Percentiles rank a stretch among this genome's conserved stretches.
These are phyloP conservation scores for Apium graveolens DNA, from an alignment of 129 eudicot genomes.

Conservation along the genomic window DNA sequence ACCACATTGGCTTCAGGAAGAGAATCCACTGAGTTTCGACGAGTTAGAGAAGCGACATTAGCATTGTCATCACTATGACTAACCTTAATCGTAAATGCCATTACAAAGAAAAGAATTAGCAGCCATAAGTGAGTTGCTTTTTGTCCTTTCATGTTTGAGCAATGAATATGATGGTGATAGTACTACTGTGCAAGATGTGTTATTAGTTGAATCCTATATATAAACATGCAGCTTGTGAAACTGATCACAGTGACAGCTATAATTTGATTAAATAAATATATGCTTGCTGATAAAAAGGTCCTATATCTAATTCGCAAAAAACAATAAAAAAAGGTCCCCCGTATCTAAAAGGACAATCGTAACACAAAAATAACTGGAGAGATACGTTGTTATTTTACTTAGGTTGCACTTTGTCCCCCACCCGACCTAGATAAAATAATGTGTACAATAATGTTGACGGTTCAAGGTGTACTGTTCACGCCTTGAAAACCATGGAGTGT, in stretches of 20 bases:
- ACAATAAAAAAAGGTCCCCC: not conserved
- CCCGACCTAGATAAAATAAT: not conserved
- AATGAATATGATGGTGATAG: not conserved
- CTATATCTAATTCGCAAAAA: not conserved
- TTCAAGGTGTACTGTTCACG: slow-evolving; percentile 8
- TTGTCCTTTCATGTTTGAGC: not conserved
- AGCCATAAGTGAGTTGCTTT: not conserved
- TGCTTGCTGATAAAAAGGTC: not conserved
- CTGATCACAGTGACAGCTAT: not conserved
- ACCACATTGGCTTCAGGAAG: not conserved
- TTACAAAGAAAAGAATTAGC: not conserved
- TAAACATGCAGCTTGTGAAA: not conserved
- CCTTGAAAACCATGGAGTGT: not conserved
- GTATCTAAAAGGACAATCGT: not conserved
- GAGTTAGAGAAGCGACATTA: not conserved
- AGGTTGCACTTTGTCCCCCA: slow-evolving; percentile 6
- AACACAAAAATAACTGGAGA: not conserved
- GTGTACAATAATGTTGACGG: not conserved
- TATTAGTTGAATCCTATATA: not conserved
- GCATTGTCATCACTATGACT: not conserved
- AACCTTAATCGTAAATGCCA: not conserved
- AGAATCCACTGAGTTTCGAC: not conserved
- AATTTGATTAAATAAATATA: not conserved
- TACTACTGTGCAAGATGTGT: not conserved
- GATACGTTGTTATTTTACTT: not conserved